A percentile compares a stretch with the other conserved stretches of the same genome.
Conservation (phyloP, 768 basidiomycete genomes). For the Tubosaeta brunneosetosa region DNA sequence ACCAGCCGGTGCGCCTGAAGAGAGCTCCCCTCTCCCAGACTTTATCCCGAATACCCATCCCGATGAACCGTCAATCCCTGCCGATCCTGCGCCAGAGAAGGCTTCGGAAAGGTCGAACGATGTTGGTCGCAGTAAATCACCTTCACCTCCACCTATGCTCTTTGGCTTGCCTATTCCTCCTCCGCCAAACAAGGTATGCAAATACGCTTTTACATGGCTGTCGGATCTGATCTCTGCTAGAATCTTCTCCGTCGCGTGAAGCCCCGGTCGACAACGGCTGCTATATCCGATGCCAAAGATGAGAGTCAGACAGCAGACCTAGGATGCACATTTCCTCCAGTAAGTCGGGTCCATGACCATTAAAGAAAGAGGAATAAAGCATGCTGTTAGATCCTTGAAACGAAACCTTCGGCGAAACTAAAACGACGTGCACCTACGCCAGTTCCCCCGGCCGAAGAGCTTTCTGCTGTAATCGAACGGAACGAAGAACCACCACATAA, state of each 20-base stretch:
- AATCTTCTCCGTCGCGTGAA: slow-evolving; percentile 21
- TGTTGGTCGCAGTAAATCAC: background rate
- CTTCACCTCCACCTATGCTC: slow-evolving; percentile 19
- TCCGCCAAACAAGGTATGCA: slow-evolving; percentile 21
- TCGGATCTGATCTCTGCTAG: slow-evolving; percentile 9
- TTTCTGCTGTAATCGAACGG: slow-evolving; percentile 12
- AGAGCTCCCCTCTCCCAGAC: slow-evolving; percentile 41
- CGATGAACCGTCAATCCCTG: slow-evolving; percentile 44
- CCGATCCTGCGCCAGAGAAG: slow-evolving; percentile 1
- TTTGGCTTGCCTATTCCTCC: slow-evolving; percentile 20
- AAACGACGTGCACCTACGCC: slow-evolving; percentile 51
- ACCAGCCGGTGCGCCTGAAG: slow-evolving; percentile 6
- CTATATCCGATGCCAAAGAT: slow-evolving; percentile 3
- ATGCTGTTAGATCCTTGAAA: slow-evolving; percentile 35
- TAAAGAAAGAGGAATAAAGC: background rate
- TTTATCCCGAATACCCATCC: slow-evolving; percentile 50
- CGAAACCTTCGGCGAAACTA: slow-evolving; percentile 39
- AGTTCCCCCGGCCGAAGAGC: slow-evolving; percentile 17
- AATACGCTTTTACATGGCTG: background rate
- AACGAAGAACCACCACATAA: slow-evolving; percentile 54
- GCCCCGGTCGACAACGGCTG: slow-evolving; percentile 11
- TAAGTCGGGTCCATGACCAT: slow-evolving; percentile 5
- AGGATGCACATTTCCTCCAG: slow-evolving; percentile 23
- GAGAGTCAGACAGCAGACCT: slow-evolving; percentile 6
- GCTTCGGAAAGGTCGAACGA: slow-evolving; percentile 14